phyloP scores from a whole-genome alignment of 371 early-diverging fungal genomes.

The Nematocida sp. region DNA sequence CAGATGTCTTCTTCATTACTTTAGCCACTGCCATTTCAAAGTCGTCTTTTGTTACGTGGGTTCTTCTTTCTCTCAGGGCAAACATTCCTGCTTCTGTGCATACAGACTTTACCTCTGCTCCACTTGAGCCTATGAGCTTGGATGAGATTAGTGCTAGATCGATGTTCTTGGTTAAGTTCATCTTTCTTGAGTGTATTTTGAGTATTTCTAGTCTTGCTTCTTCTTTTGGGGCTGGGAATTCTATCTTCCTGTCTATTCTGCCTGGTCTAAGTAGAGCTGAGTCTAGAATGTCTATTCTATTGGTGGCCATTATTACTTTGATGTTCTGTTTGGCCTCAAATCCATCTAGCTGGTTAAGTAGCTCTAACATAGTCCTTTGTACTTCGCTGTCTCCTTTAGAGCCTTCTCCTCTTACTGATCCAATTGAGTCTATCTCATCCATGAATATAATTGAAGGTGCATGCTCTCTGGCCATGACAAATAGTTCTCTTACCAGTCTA shows the following conservation, averaged over 20 bases:
- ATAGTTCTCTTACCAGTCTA: constrained; percentile 92
- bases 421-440: constrained; percentile 98
- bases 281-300: constrained; percentile 94
- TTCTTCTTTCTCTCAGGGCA: constrained; percentile 93
- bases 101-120: constrained; percentile 96
- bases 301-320: constrained; percentile 97
- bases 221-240: constrained; percentile 95
- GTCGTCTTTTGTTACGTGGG: constrained; percentile 98
- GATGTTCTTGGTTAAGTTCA: constrained; percentile 96
- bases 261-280: constrained; percentile 90
- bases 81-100: constrained; percentile 99
- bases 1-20: constrained; percentile 67
- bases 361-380: constrained; percentile 98
- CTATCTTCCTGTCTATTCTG: constrained; percentile 97
- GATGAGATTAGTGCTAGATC: constrained; percentile 87
- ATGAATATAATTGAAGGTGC: constrained; percentile 98
- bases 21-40: constrained; percentile 99
- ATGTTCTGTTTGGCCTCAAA: constrained; percentile 96
- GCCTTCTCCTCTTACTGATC: constrained; percentile 93
- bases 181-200: constrained; percentile 95
- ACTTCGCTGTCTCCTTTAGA: constrained; percentile 98
- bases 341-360: constrained; percentile 96
- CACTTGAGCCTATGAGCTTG: constrained; percentile 83
- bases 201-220: constrained; percentile 89
- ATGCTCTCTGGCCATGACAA: constrained; percentile 92